Evolutionary conservation across 2,329 filamentous ascomycete genomes (phyloP).

Genomic region (Pseudophaeomoniella oleicola): DNA sequence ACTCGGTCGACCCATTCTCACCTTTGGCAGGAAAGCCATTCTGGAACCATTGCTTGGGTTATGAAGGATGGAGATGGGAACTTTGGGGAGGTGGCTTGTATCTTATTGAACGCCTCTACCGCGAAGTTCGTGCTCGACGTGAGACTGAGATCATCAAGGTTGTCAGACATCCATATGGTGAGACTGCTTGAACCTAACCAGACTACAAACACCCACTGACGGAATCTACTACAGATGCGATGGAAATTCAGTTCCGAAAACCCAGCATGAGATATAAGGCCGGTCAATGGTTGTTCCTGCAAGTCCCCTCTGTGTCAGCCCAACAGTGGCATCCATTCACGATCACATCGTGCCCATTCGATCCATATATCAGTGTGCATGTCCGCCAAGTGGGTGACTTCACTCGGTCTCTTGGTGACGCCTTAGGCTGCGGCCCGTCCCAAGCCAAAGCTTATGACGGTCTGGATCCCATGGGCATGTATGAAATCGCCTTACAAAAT

Average conservation of each 20-base stretch:
- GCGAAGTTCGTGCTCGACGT: conserved; percentile 72
- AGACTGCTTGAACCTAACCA: conserved; percentile 19
- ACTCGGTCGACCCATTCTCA: conserved; percentile 55
- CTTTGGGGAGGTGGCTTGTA: conserved; percentile 75
- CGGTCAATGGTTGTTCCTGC: conserved; percentile 94
- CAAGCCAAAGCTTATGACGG: conserved; percentile 83
- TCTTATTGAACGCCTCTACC: conserved; percentile 73
- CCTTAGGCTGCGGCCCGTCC: conserved; percentile 76
- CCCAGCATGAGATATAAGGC: conserved; percentile 96
- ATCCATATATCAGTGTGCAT: conserved; percentile 87
- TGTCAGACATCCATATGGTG: conserved; percentile 86
- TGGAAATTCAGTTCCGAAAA: conserved; percentile 95
- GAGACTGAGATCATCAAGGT: conserved; percentile 85
- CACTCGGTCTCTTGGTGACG: conserved; percentile 82
- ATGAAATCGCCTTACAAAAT: conserved; percentile 88
- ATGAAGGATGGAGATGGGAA: conserved; percentile 96
- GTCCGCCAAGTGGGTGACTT: conserved; percentile 96
- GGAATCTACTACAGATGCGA: conserved; percentile 58
- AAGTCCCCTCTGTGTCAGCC: conserved; percentile 73
- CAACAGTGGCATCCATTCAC: conserved; percentile 99
- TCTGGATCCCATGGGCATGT: conserved; percentile 89
- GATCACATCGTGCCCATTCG: conserved; percentile 94
- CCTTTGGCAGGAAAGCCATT: conserved; percentile 71
- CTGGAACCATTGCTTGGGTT: conserved; percentile 89
- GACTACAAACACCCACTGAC: too few species aligned